phyloP scores from a whole-genome alignment of 345 rosid genomes.

The Hibiscus mutabilis region DNA sequence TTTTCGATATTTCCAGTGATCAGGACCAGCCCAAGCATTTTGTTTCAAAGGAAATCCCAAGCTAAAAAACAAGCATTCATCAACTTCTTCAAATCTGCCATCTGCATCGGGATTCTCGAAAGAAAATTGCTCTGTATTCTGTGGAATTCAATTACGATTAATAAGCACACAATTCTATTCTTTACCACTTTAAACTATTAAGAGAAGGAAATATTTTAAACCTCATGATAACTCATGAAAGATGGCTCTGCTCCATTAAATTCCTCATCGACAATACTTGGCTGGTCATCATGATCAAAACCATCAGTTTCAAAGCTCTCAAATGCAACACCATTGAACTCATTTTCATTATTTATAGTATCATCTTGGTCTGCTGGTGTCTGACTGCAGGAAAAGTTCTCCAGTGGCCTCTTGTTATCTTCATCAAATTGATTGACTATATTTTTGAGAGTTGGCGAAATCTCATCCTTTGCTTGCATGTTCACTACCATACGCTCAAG shows the following conservation, averaged over 20 bases:
- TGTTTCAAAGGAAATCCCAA: slow-evolving; percentile 66
- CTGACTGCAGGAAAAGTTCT: slow-evolving; percentile 42
- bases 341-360: slow-evolving; percentile 29
- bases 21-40: slow-evolving; percentile 99
- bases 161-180: slow-evolving; percentile 2
- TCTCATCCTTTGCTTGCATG: slow-evolving; percentile 60
- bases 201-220: slow-evolving; percentile 15
- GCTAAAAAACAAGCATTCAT: slow-evolving; percentile 52
- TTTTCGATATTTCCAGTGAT: slow-evolving; percentile 86
- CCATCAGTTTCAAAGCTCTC: slow-evolving; percentile 42
- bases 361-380: slow-evolving; percentile 34
- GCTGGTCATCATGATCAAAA: slow-evolving; percentile 49
- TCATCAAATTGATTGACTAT: slow-evolving; percentile 68
- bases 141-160: slow-evolving; percentile 18
- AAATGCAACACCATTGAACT: slow-evolving; percentile 41
- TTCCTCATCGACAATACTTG: slow-evolving; percentile 40
- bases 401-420: slow-evolving; percentile 53
- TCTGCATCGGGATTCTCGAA: slow-evolving; percentile 36
- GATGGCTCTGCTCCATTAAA: slow-evolving; percentile 36
- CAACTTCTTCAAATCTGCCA: slow-evolving; percentile 53
- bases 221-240: slow-evolving; percentile 56
- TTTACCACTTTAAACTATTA: slow-evolving; percentile 7
- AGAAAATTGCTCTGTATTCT: slow-evolving; percentile 50
- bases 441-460: slow-evolving; percentile 60
- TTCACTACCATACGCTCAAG: slow-evolving; percentile 61